Percentiles rank a stretch among this genome's conserved stretches.
Evolutionary conservation across 257 asterid genomes (phyloP).

Genomic region (Vinca minor): DNA sequence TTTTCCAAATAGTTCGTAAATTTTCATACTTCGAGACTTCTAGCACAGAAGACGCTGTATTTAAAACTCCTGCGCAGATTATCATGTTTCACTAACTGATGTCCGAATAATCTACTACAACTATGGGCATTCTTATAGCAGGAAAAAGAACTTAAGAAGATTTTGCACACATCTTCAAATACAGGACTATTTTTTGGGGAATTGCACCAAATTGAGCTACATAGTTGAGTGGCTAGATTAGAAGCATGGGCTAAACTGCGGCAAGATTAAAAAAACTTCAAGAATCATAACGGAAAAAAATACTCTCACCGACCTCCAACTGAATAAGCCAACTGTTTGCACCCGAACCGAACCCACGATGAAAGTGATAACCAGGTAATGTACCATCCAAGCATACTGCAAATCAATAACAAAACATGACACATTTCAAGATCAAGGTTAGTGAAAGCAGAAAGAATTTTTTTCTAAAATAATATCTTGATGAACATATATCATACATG

Average conservation of each 20-base stretch:
- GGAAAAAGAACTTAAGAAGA: neutral
- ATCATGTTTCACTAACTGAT: neutral
- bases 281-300: neutral
- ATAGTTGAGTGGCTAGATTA: neutral
- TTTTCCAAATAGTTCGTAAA: neutral
- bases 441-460: no score
- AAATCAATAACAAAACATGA: conserved; percentile 5
- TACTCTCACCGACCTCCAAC: conserved; percentile 60
- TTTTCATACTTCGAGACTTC: neutral
- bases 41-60: neutral
- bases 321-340: conserved; percentile 89
- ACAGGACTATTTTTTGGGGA: neutral
- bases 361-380: conserved; percentile 82
- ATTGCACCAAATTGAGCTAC: no score
- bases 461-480: neutral
- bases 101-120: neutral
- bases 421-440: neutral
- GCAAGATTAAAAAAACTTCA: no score
- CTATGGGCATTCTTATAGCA: neutral
- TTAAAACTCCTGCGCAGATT: neutral
- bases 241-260: neutral
- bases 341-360: conserved; percentile 72
- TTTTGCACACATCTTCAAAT: no score
- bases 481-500: neutral
- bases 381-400: conserved; percentile 96